Percentiles rank a stretch among this genome's conserved stretches.
Conservation (phyloP, 2,329 filamentous ascomycete species). For the Parascedosporium putredinis region DNA sequence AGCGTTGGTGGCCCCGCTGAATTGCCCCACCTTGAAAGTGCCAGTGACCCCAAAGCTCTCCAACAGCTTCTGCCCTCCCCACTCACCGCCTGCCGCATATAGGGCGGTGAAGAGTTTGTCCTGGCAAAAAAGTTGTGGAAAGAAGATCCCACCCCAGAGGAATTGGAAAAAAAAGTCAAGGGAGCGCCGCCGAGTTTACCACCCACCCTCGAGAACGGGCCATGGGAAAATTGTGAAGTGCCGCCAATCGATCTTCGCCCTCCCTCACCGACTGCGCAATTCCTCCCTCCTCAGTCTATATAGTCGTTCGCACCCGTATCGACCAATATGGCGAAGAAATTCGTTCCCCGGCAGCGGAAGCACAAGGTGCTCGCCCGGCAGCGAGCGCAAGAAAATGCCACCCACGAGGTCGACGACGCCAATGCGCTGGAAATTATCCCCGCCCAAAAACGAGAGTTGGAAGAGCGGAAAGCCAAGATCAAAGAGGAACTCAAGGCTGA, state of each 20-base stretch:
- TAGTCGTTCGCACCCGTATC: background rate
- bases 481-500: slow-evolving; percentile 42
- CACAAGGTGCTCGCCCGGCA: slow-evolving; percentile 58
- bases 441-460: slow-evolving; percentile 30
- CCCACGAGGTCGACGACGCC: slow-evolving; percentile 34
- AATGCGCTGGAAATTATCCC: slow-evolving; percentile 45
- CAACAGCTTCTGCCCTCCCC: background rate
- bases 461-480: slow-evolving; percentile 44
- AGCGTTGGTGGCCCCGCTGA: too few relatives aligned
- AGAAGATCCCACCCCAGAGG: background rate
- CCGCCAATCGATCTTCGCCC: too few relatives aligned
- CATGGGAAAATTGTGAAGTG: too few relatives aligned
- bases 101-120: background rate
- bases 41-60: background rate
- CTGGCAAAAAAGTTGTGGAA: slow-evolving; percentile 2
- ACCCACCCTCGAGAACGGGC: too few relatives aligned
- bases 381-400: slow-evolving; percentile 34
- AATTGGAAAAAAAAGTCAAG: too few relatives aligned
- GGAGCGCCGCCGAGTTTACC: too few relatives aligned
- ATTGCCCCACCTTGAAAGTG: background rate
- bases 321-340: slow-evolving; percentile 38
- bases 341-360: slow-evolving; percentile 55
- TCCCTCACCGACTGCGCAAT: background rate
- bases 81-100: background rate
- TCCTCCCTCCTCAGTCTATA: background rate